Conservation (phyloP, 306 rosid genomes). For the Castanea crenata region DNA sequence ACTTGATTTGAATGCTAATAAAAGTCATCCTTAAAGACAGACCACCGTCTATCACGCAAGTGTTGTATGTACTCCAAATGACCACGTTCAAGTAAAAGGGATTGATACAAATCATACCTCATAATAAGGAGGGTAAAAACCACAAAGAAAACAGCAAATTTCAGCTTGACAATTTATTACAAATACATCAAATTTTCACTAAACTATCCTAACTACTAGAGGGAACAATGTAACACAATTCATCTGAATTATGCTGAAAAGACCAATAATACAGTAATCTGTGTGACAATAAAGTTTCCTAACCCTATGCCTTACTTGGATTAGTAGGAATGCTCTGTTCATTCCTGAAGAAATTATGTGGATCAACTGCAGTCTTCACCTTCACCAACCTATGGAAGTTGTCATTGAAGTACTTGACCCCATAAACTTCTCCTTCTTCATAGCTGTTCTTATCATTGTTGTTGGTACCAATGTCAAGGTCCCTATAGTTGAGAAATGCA, state of each 20-base stretch:
- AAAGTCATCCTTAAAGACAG: neutral
- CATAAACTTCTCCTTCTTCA: slow-evolving; percentile 54
- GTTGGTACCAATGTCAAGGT: slow-evolving; percentile 69
- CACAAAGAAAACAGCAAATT: neutral
- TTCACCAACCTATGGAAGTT: slow-evolving; percentile 66
- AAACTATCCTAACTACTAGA: neutral
- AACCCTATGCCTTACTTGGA: slow-evolving; percentile 33
- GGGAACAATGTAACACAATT: neutral
- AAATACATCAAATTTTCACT: neutral
- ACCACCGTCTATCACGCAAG: neutral
- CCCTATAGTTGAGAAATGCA: slow-evolving; percentile 68
- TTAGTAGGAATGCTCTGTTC: slow-evolving; percentile 66
- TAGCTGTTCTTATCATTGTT: slow-evolving; percentile 32
- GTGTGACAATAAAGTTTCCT: neutral
- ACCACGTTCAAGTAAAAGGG: neutral
- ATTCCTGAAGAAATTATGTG: slow-evolving; percentile 65
- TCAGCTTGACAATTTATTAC: neutral
- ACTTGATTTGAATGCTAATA: neutral
- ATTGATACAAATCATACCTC: too few species aligned
- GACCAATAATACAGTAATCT: neutral
- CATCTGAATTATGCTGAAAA: neutral
- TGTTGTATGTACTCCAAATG: neutral
- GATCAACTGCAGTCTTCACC: slow-evolving; percentile 60
- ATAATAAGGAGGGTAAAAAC: too few species aligned
- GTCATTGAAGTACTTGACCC: slow-evolving; percentile 52